Conservation (phyloP, 2,329 filamentous ascomycete species). For the Phialemonium atrogriseum region DNA sequence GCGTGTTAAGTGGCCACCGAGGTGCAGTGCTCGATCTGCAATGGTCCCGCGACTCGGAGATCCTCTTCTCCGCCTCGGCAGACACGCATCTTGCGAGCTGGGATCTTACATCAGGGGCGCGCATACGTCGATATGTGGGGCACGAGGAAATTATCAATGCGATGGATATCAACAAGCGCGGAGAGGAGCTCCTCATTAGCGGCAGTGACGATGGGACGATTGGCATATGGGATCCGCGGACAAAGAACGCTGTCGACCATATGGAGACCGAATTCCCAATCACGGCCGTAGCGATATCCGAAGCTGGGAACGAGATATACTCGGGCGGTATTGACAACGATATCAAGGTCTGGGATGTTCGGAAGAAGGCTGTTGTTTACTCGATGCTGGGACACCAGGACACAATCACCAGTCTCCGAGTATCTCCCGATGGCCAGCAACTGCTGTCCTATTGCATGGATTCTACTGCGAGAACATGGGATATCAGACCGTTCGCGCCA, state of each 20-base stretch:
- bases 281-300: constrained; percentile 82
- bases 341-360: constrained; percentile 93
- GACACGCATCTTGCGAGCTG: constrained; percentile 91
- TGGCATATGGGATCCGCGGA: constrained; percentile 90
- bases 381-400: constrained; percentile 84
- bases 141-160: constrained; percentile 96
- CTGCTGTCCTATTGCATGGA: constrained; percentile 91
- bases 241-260: constrained; percentile 80
- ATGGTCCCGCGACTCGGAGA: constrained; percentile 91
- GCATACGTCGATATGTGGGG: constrained; percentile 85
- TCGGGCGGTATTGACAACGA: constrained; percentile 94
- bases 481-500: constrained; percentile 89
- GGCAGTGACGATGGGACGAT: constrained; percentile 91
- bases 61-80: constrained; percentile 86
- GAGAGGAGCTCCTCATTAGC: constrained; percentile 83
- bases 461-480: constrained; percentile 90
- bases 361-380: constrained; percentile 84
- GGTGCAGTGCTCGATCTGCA: constrained; percentile 87
- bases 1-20: constrained; percentile 78
- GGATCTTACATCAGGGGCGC: constrained; percentile 85
- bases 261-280: constrained; percentile 89
- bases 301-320: constrained; percentile 93
- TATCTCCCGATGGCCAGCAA: constrained; percentile 90
- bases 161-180: constrained; percentile 79
- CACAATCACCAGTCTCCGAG: constrained; percentile 78